Conservation (phyloP, 495 filamentous ascomycete species). For the Beverwykella pulmonaria region DNA sequence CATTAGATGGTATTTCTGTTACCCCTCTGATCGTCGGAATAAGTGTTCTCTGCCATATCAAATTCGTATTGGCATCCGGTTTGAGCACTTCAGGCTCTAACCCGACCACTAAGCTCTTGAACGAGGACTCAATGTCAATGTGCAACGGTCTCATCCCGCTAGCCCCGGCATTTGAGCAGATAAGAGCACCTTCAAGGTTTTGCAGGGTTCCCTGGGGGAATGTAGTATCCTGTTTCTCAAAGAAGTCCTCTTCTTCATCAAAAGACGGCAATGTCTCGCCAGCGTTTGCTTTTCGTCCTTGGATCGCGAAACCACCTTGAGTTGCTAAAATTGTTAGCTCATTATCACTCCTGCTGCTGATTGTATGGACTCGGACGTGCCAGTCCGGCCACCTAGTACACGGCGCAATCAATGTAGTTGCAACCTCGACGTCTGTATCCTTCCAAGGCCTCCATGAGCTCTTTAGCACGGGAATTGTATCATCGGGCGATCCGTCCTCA, state of each 20-base stretch:
- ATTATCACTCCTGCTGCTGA: background rate
- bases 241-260: background rate
- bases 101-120: background rate
- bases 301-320: conserved; percentile 21
- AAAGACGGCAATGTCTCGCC: conserved; percentile 11
- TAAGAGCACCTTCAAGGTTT: background rate
- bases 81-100: conserved; percentile 7
- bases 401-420: conserved; percentile 10
- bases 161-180: conserved; percentile 18
- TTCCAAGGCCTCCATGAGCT: conserved; percentile 23
- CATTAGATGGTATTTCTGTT: background rate
- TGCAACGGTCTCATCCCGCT: conserved; percentile 11
- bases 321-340: background rate
- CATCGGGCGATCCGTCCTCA: background rate
- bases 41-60: conserved; percentile 27
- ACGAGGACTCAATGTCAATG: background rate
- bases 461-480: conserved; percentile 4
- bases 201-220: conserved; percentile 9
- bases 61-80: conserved; percentile 27
- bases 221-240: background rate
- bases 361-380: conserved; percentile 12
- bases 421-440: conserved; percentile 8
- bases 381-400: conserved; percentile 19
- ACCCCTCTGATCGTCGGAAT: conserved; percentile 5
- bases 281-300: background rate